Conservation (phyloP, 306 rosid species). For the Luffa aegyptiaca region DNA sequence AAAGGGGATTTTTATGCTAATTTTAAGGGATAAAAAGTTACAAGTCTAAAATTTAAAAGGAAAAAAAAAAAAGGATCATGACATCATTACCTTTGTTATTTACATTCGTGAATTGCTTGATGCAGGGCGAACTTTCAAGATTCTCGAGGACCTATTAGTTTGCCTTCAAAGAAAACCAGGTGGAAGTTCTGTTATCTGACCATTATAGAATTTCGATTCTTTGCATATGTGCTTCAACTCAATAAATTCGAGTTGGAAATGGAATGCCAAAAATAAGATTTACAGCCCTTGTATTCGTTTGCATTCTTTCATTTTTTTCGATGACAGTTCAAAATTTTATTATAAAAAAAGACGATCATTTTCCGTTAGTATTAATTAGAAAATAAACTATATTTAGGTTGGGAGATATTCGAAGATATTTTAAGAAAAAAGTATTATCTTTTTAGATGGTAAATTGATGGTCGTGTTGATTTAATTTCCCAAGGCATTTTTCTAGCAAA, state of each 20-base stretch:
- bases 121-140: conserved; percentile 62
- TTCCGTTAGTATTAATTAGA: too few relatives aligned
- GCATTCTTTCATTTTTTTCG: too few relatives aligned
- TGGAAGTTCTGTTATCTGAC: not conserved
- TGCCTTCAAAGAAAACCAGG: not conserved
- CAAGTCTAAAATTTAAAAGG: not conserved
- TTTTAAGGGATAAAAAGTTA: not conserved
- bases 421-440: too few relatives aligned
- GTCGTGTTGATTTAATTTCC: too few relatives aligned
- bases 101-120: conserved; percentile 10
- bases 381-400: too few relatives aligned
- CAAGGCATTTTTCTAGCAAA: too few relatives aligned
- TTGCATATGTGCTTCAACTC: not conserved
- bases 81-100: not conserved
- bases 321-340: too few relatives aligned
- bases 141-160: conserved; percentile 49
- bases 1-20: not conserved
- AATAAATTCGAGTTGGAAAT: not conserved
- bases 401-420: too few relatives aligned
- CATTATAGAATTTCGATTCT: not conserved
- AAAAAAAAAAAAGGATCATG: not conserved
- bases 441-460: too few relatives aligned
- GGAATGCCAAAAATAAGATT: not conserved
- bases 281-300: not conserved
- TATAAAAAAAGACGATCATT: too few relatives aligned